Base-by-base conservation (phyloP, 1,139 yeast genomes). In the Yamadazyma diddensiae region DNA sequence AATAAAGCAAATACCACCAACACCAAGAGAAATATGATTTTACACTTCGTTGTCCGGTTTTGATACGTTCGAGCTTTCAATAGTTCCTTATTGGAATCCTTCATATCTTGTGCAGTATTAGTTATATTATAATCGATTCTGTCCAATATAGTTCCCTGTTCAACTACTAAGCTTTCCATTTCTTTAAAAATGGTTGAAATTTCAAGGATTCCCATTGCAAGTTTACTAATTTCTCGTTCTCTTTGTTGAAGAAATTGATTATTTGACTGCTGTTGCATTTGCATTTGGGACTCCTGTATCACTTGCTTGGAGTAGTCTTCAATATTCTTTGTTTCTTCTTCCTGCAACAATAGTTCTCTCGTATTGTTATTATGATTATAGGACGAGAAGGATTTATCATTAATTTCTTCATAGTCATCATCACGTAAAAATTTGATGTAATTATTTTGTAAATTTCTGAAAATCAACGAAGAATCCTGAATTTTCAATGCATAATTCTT, bases 151-250 rank as follows among this genome's bases (percentile, higher is more conserved):
- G 97, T 87, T 2, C 98, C 98, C 58, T 92, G 98, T 52, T 94
- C 97, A 37, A 92, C 85, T 30, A 92, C 88, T 73, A 92, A 70
- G 20, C 79, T 77, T 49, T 94, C 97, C 75, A 92, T 77, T 52
- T 94, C 97, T 53, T 85, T 83, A 63, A 92, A 92, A 34, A 94
- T 92, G 2, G 94, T 87, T 27, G 94, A 84, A 2, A 92, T 84
- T 55, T 92, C 99, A 21, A 92, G 65, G 26, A 92, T 94, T 28
- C 97, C 96, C 69, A 86, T 87, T 3, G 98, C 97, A 36, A 94
- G 72, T 46, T 82, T 83, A 18, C 84, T 82, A 30, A 94, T 92
- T 51, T 92, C 98, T 34, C 78, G 74, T 52, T 92, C 98, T 36
- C 98, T 70, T 45, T 83, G 88, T 35, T 79, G 73, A 25, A 85